Base-by-base conservation (phyloP, 2,329 filamentous ascomycete species). In the Mollisiaceae sp. region DNA sequence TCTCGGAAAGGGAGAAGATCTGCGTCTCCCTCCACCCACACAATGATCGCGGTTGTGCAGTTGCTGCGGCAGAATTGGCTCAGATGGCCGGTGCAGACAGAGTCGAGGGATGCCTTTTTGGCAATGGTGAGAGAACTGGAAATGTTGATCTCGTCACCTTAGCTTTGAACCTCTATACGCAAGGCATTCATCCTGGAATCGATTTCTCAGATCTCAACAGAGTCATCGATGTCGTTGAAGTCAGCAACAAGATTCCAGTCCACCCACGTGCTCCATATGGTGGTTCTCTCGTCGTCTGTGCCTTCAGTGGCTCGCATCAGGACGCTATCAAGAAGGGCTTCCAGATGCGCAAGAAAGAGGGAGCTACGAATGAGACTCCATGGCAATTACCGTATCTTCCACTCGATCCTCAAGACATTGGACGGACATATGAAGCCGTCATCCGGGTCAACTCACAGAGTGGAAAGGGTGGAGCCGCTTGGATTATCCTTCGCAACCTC, bases 361-460 rank as follows among this genome's bases (percentile, higher is more conserved):
- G 83, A 62, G 82, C 84, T 55, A 81, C 79, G 5, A 81, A 85
- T 75, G 87, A 94, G 64, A 87, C 89, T 74, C 82, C 80, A 47
- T 98, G 94, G 94, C 82, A 91, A 72, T 85, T 97, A 45, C 94
- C 94, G 0, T 98, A 98, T 77, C 89, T 98, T 58, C 94, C 94
- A 14, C 86, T 98, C 73, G 94, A 98, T 75, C 94, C 94, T 5
- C 85, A 91, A 75, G 94, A 98, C 75, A 97, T 98, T 70, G 94
- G 94, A 59, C 89, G 94, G 65, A 97, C 90, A n/a, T 98, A 98
- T 85, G 94, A 98, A 80, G 94, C 94, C 65, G 91, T 98, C 76
- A 98, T 98, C 77, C 91, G 94, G 66, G 94, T 98, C 85, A 99
- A 98, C 83, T 97, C 92, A 20, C 94, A 98, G 78, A 92, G 89